These are phyloP conservation scores for Pythium vanterpoolii DNA, from an alignment of 352 stramenopile species.

Conservation along the genomic window DNA sequence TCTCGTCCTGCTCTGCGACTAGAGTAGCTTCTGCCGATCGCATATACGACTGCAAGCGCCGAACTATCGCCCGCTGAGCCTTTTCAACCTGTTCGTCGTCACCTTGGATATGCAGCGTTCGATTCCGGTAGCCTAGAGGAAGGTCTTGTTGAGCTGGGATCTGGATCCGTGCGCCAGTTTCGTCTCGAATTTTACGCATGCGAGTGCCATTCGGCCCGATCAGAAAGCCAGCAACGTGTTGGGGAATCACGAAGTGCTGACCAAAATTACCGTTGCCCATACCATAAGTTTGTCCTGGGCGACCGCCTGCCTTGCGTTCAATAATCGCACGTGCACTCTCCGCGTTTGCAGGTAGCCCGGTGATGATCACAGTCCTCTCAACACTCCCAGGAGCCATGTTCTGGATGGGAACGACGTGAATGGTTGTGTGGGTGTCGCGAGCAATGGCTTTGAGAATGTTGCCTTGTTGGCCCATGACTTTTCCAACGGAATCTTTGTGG, in stretches of 20 bases:
- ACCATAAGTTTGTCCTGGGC: conserved; percentile 25
- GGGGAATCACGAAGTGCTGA: conserved; percentile 69
- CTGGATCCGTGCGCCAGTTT: conserved; percentile 54
- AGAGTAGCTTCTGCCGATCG: neutral
- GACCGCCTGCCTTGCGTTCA: conserved; percentile 38
- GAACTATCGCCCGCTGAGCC: conserved; percentile 32
- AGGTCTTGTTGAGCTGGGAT: conserved; percentile 45
- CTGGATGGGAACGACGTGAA: conserved; percentile 36
- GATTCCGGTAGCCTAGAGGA: conserved; percentile 60
- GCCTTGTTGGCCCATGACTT: conserved; percentile 59
- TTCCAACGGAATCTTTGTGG: conserved; percentile 40
- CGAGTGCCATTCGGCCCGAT: conserved; percentile 45
- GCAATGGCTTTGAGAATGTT: conserved; percentile 43
- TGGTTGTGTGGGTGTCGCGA: conserved; percentile 35
- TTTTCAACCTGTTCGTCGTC: conserved; percentile 40
- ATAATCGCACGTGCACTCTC: conserved; percentile 37
- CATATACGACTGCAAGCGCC: conserved; percentile 33
- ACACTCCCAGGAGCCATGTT: conserved; percentile 41
- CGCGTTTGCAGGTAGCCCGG: conserved; percentile 31
- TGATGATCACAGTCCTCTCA: conserved; percentile 47
- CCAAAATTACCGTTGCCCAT: conserved; percentile 29
- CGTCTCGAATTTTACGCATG: conserved; percentile 38
- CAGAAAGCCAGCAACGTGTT: conserved; percentile 37
- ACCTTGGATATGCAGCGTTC: conserved; percentile 63
- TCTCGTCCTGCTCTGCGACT: conserved; percentile 30